These are phyloP conservation scores for Lactifluus echinatus DNA, from an alignment of 768 basidiomycete species.

Conservation along the genomic window DNA sequence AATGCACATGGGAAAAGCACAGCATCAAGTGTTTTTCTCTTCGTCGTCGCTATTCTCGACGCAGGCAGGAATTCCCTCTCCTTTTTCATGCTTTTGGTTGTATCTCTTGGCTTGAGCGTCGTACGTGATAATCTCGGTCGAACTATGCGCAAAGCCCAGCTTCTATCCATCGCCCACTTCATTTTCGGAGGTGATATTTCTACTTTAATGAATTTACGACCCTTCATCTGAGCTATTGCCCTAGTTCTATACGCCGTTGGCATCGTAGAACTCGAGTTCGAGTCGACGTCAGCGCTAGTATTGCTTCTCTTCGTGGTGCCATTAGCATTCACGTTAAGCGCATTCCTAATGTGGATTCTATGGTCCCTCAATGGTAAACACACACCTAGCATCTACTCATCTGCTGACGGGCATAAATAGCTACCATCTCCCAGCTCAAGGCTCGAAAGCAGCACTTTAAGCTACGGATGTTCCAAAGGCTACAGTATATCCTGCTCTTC, in stretches of 20 bases:
- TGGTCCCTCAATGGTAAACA: conserved; percentile 71
- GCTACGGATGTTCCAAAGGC: conserved; percentile 76
- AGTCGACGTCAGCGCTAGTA: conserved; percentile 78
- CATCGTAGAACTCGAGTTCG: conserved; percentile 86
- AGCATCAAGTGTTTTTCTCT: conserved; percentile 80
- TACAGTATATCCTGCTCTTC: conserved; percentile 78
- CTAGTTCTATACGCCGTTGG: conserved; percentile 88
- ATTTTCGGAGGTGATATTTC: conserved; percentile 79
- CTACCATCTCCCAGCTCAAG: conserved; percentile 80
- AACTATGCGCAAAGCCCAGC: conserved; percentile 77
- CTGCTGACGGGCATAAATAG: conserved; percentile 31
- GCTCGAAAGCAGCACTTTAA: conserved; percentile 84
- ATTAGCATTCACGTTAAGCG: conserved; percentile 89
- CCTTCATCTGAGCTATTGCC: neutral
- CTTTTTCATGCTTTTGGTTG: conserved; percentile 91
- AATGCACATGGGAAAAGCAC: conserved; percentile 75
- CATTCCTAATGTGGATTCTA: conserved; percentile 94
- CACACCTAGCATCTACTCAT: neutral
- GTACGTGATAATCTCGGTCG: conserved; percentile 81
- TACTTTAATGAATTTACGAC: neutral
- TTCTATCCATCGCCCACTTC: conserved; percentile 80
- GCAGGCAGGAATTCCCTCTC: conserved; percentile 91
- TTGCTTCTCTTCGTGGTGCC: conserved; percentile 90
- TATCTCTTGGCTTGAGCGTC: conserved; percentile 86
- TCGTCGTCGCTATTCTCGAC: conserved; percentile 92